Conservation (phyloP, 257 asterid species). For the Vinca minor region DNA sequence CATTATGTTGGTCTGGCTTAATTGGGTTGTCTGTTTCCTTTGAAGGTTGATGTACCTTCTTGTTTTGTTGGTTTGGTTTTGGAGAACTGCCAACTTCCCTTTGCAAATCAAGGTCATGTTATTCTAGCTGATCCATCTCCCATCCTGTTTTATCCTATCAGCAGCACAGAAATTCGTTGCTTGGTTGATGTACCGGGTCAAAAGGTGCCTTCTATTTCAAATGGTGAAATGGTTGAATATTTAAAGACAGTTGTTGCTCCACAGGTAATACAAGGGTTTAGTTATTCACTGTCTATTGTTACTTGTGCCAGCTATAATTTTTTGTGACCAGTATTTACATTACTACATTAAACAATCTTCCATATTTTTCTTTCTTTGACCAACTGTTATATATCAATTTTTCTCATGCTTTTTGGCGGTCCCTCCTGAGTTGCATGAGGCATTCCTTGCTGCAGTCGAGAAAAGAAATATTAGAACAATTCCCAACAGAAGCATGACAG, state of each 20-base stretch:
- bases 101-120: slow-evolving; percentile 48
- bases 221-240: slow-evolving; percentile 50
- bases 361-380: neutral
- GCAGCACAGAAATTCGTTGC: slow-evolving; percentile 48
- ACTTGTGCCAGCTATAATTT: neutral
- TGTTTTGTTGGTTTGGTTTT: slow-evolving; percentile 52
- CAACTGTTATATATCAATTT: neutral
- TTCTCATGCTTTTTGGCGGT: slow-evolving; percentile 22
- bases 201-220: slow-evolving; percentile 45
- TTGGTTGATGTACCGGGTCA: slow-evolving; percentile 58
- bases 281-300: neutral
- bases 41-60: slow-evolving; percentile 50
- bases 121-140: slow-evolving; percentile 49
- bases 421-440: slow-evolving; percentile 39
- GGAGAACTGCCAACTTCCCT: slow-evolving; percentile 49
- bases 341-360: neutral
- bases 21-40: neutral
- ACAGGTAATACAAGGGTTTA: slow-evolving; percentile 27
- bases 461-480: slow-evolving; percentile 54
- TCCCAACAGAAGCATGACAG: slow-evolving; percentile 69
- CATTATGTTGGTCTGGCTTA: neutral
- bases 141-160: slow-evolving; percentile 47
- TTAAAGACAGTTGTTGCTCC: slow-evolving; percentile 48
- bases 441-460: slow-evolving; percentile 45
- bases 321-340: neutral